These are phyloP conservation scores for Clarireedia sp. DNA, from an alignment of 2,329 filamentous ascomycete species.

Conservation along the genomic window DNA sequence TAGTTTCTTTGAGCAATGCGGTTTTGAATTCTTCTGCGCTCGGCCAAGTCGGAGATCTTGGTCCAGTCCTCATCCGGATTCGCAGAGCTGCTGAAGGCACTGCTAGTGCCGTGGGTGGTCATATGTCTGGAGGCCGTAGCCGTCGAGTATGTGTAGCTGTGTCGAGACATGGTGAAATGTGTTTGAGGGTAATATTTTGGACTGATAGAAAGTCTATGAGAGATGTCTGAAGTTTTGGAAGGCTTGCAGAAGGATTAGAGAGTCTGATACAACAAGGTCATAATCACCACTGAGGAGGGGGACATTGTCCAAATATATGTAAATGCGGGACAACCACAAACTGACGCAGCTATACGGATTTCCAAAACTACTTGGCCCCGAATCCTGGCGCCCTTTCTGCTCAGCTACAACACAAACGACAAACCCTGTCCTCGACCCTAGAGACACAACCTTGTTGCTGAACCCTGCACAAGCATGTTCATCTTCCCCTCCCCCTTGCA, in stretches of 20 bases:
- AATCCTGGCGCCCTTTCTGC: constrained; percentile 17
- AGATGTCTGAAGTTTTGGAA: neutral
- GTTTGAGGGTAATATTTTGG: constrained; percentile 2
- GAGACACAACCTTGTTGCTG: constrained; percentile 1
- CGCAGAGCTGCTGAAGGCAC: constrained; percentile 87
- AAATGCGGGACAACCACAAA: constrained; percentile 18
- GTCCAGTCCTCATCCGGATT: constrained; percentile 98
- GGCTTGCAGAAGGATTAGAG: constrained; percentile 11
- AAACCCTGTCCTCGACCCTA: constrained; percentile 9
- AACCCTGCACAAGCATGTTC: constrained; percentile 10
- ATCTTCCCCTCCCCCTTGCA: neutral
- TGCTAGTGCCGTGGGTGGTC: constrained; percentile 71
- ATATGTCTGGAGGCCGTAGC: constrained; percentile 48
- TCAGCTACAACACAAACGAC: constrained; percentile 18
- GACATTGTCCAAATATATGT: constrained; percentile 25
- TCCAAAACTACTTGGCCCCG: constrained; percentile 16
- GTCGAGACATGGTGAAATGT: constrained; percentile 26
- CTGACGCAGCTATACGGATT: constrained; percentile 20
- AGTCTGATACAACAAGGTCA: constrained; percentile 15
- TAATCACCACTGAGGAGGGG: constrained; percentile 20
- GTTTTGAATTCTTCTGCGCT: constrained; percentile 91
- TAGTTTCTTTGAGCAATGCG: constrained; percentile 97
- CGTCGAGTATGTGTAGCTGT: constrained; percentile 27
- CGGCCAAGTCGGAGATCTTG: constrained; percentile 94
- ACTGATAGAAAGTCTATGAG: constrained; percentile 9